phyloP scores from a whole-genome alignment of 805 yeast genomes.

The Zygosaccharomyces bailii region DNA sequence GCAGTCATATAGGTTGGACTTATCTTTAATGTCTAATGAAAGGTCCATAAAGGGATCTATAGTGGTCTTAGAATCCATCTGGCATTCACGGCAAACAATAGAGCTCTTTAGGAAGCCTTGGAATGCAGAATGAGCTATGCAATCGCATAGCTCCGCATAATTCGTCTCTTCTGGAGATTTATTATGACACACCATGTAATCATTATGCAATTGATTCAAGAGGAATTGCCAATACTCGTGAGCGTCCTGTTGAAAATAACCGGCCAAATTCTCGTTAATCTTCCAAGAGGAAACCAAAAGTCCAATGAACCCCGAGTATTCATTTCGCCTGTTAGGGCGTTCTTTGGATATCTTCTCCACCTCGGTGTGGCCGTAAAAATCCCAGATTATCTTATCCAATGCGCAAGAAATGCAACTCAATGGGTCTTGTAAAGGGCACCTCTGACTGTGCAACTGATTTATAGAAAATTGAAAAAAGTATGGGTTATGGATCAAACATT shows the following conservation, averaged over 20 bases:
- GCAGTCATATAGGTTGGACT: constrained; percentile 54
- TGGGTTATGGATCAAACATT: constrained; percentile 88
- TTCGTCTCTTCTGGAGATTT: constrained; percentile 14
- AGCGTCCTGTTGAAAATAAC: constrained; percentile 97
- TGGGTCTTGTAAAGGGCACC: constrained; percentile 30
- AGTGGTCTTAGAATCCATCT: constrained; percentile 55
- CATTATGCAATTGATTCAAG: constrained; percentile 73
- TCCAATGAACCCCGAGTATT: constrained; percentile 71
- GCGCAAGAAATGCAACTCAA: constrained; percentile 75
- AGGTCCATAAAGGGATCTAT: constrained; percentile 88
- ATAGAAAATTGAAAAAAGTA: constrained; percentile 73
- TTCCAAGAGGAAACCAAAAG: constrained; percentile 85
- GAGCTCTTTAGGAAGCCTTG: constrained; percentile 80
- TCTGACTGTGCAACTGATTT: constrained; percentile 37
- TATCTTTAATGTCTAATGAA: constrained; percentile 65
- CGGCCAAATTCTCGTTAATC: constrained; percentile 79
- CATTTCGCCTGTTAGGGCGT: constrained; percentile 26
- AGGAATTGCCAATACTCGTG: constrained; percentile 96
- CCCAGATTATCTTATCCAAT: constrained; percentile 70
- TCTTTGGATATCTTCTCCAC: background rate
- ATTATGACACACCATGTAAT: constrained; percentile 22
- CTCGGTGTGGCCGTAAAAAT: constrained; percentile 62
- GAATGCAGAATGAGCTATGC: constrained; percentile 80
- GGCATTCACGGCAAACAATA: constrained; percentile 69
- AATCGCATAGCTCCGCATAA: constrained; percentile 47